Percentiles rank a stretch among this genome's conserved stretches.
Evolutionary conservation across 441 rosid species (phyloP).

Genomic region (Arabidopsis lyrata): DNA sequence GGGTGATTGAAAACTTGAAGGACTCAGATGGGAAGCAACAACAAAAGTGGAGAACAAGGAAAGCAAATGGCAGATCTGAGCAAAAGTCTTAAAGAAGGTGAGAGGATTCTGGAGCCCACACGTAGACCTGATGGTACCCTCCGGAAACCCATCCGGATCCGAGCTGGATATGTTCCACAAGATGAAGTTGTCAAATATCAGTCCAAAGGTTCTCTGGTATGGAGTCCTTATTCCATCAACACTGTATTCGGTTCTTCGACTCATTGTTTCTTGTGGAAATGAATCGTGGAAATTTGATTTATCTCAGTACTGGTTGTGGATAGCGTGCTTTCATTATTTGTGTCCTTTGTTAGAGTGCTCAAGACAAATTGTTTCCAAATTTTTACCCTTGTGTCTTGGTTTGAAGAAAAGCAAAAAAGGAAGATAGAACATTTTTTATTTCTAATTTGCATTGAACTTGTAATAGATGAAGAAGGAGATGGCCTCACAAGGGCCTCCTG

Average conservation of each 20-base stretch:
- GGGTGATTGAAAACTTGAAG: slow-evolving; percentile 15
- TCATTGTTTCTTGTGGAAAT: slow-evolving; percentile 8
- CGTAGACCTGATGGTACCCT: slow-evolving; percentile 90
- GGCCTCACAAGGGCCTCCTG: slow-evolving; percentile 80
- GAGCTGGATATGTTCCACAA: slow-evolving; percentile 83
- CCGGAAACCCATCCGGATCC: slow-evolving; percentile 85
- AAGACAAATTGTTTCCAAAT: neutral
- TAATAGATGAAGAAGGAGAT: slow-evolving; percentile 88
- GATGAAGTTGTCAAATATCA: slow-evolving; percentile 93
- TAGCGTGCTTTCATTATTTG: neutral
- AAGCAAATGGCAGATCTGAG: slow-evolving; percentile 72
- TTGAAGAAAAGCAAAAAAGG: slow-evolving; percentile 4
- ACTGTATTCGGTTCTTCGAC: slow-evolving; percentile 2
- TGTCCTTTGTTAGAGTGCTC: neutral
- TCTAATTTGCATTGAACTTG: slow-evolving; percentile 24
- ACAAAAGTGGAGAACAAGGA: slow-evolving; percentile 56
- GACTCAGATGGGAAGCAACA: slow-evolving; percentile 58
- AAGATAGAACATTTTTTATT: neutral
- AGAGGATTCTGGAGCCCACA: slow-evolving; percentile 81
- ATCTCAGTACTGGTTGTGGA: neutral
- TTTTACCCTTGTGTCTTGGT: neutral
- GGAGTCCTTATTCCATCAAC: slow-evolving; percentile 25
- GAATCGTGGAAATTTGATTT: neutral
- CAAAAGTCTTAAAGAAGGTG: slow-evolving; percentile 97
- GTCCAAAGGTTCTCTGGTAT: slow-evolving; percentile 89